These are phyloP conservation scores for Monascus ruber DNA, from an alignment of 2,329 filamentous ascomycete species.

Conservation along the genomic window DNA sequence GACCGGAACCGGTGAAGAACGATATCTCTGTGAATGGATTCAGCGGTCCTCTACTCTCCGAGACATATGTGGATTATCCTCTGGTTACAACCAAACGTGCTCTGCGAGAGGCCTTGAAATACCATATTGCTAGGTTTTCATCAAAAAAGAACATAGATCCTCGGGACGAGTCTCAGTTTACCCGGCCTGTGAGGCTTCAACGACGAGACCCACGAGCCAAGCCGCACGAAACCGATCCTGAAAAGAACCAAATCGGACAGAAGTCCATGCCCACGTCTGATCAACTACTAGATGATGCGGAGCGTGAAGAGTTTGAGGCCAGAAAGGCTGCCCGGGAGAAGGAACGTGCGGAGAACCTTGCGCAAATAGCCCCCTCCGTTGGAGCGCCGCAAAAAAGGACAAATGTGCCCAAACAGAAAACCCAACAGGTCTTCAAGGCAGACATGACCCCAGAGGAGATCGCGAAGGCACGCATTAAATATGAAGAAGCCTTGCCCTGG, in stretches of 20 bases:
- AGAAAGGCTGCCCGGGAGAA: constrained; percentile 68
- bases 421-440: constrained; percentile 72
- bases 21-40: constrained; percentile 31
- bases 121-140: constrained; percentile 78
- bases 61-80: constrained; percentile 46
- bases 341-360: constrained; percentile 74
- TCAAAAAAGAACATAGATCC: constrained; percentile 52
- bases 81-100: constrained; percentile 75
- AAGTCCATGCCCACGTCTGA: constrained; percentile 24
- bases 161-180: constrained; percentile 71
- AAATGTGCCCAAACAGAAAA: constrained; percentile 60
- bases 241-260: constrained; percentile 23
- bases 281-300: constrained; percentile 53
- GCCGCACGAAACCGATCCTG: constrained; percentile 44
- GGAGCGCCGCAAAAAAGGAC: constrained; percentile 60
- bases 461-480: constrained; percentile 55
- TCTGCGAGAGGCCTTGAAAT: constrained; percentile 65
- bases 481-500: constrained; percentile 94
- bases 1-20: constrained; percentile 12
- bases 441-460: constrained; percentile 64
- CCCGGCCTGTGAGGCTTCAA: constrained; percentile 77
- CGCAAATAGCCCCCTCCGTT: constrained; percentile 79
- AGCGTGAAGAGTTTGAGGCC: constrained; percentile 47
- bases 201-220: constrained; percentile 68
- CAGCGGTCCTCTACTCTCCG: constrained; percentile 29